These are phyloP conservation scores for Erodium chrysanthum DNA, from an alignment of 441 rosid genomes.

Conservation along the genomic window DNA sequence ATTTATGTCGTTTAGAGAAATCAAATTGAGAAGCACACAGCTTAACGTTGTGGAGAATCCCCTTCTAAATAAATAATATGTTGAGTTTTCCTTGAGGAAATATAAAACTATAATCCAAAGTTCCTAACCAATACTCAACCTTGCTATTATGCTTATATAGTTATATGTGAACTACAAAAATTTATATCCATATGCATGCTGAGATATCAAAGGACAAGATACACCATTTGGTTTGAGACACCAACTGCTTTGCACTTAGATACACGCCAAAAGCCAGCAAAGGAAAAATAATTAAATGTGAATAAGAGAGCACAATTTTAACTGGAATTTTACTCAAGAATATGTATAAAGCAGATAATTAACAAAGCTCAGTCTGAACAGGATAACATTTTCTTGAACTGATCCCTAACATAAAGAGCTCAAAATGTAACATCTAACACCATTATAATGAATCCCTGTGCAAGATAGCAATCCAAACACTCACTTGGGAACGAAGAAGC, in stretches of 20 bases:
- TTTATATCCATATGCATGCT: not conserved
- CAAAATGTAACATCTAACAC: not conserved
- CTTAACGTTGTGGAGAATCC: not conserved
- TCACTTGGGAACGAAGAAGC: constrained; percentile 81
- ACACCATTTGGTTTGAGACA: not conserved
- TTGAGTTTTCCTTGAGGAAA: not conserved
- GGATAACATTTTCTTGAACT: not conserved
- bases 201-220: not conserved
- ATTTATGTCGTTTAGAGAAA: not conserved
- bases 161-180: not conserved
- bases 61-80: not conserved
- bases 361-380: not conserved
- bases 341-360: not conserved
- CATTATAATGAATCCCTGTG: not conserved
- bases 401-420: not conserved
- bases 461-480: constrained; percentile 23
- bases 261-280: not conserved
- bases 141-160: not conserved
- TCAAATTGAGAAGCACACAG: not conserved
- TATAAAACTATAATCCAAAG: not conserved
- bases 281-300: not conserved
- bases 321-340: not conserved
- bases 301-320: not conserved
- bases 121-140: not conserved
- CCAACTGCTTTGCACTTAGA: not conserved